Conservation (phyloP, 257 asterid species). For the Solanum virginianum region DNA sequence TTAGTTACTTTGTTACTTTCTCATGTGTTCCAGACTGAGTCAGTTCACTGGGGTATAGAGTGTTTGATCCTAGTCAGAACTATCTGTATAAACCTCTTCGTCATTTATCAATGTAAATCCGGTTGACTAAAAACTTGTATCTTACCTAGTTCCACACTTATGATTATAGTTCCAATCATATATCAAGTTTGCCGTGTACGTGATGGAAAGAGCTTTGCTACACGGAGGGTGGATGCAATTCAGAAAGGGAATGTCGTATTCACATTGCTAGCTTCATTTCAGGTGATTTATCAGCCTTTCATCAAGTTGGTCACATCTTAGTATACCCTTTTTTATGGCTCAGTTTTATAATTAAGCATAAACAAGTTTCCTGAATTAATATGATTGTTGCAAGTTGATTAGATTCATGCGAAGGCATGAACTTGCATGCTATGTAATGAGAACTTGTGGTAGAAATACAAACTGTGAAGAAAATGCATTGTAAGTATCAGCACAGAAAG, state of each 20-base stretch:
- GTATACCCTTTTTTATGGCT: background rate
- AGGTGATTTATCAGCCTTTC: constrained; percentile 38
- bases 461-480: background rate
- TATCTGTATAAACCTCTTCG: background rate
- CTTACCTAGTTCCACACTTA: background rate
- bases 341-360: background rate
- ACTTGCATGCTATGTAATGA: background rate
- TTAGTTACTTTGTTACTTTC: background rate
- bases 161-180: constrained; percentile 73
- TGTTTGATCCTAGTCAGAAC: background rate
- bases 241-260: constrained; percentile 82
- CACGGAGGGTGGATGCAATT: constrained; percentile 92
- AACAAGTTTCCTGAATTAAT: background rate
- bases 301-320: background rate
- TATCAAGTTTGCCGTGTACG: constrained; percentile 89
- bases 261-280: constrained; percentile 80
- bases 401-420: background rate
- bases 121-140: background rate
- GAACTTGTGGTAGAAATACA: background rate
- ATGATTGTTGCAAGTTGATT: background rate
- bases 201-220: constrained; percentile 96
- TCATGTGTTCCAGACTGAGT: background rate
- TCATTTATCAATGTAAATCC: background rate
- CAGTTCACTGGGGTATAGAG: background rate
- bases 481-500: background rate